Percentiles rank a stretch among this genome's conserved stretches.
Evolutionary conservation across 495 filamentous ascomycete genomes (phyloP).

Genomic region (Pseudomonodictys pantanalensis): DNA sequence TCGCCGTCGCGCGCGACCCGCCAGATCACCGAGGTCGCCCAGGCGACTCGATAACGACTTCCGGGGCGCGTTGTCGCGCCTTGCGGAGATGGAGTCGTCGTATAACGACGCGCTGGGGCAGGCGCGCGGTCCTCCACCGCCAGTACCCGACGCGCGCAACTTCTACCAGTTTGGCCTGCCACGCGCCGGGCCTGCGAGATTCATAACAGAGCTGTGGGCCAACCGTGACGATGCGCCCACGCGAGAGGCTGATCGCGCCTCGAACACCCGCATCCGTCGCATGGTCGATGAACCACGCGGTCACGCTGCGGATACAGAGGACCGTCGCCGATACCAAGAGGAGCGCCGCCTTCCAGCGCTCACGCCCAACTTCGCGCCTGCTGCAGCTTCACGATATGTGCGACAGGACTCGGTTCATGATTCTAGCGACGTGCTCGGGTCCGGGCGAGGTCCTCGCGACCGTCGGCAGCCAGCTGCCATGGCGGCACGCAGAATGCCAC

Average conservation of each 20-base stretch:
- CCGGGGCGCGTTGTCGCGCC: slow-evolving; percentile 15
- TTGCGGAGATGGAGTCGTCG: slow-evolving; percentile 1
- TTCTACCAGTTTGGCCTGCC: too few relatives aligned
- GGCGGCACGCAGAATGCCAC: not conserved
- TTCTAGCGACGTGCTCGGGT: too few relatives aligned
- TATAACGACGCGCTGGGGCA: slow-evolving; percentile 6
- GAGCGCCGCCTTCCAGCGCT: slow-evolving; percentile 12
- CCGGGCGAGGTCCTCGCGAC: slow-evolving; percentile 1
- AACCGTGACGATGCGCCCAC: too few relatives aligned
- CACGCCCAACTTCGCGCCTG: slow-evolving; percentile 35
- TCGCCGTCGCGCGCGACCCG: slow-evolving; percentile 42
- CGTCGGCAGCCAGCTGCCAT: not conserved
- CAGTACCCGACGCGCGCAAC: slow-evolving; percentile 43
- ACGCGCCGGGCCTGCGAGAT: not conserved
- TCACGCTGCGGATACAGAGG: too few relatives aligned
- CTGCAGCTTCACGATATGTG: slow-evolving; percentile 10
- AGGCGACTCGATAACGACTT: slow-evolving; percentile 12
- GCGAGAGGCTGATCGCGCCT: not conserved
- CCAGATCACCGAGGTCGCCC: slow-evolving; percentile 25
- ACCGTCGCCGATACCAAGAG: too few relatives aligned
- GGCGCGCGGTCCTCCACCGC: slow-evolving; percentile 34
- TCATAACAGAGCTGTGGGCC: not conserved
- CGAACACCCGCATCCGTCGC: not conserved
- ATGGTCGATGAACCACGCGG: not conserved
- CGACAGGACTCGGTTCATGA: not conserved